These are phyloP conservation scores for Trichosporon asahii DNA, from an alignment of 1,284 basidiomycete species.

Conservation along the genomic window DNA sequence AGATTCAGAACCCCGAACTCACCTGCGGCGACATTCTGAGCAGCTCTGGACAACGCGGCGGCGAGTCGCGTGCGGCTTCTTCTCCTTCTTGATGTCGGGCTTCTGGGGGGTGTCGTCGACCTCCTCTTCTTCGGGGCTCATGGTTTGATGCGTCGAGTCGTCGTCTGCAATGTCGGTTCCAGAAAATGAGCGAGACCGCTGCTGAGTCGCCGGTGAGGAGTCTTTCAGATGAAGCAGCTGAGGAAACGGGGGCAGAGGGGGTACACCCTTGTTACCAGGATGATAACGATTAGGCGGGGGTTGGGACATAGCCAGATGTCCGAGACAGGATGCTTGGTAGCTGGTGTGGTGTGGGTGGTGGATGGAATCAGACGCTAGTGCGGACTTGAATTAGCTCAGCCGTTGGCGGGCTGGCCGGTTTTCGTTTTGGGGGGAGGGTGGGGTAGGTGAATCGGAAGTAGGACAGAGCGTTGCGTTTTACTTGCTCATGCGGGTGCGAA, in stretches of 20 bases:
- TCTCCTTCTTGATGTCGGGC: conserved; percentile 34
- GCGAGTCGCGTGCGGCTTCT: conserved; percentile 44
- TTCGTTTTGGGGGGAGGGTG: background rate
- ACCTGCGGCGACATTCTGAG: conserved; percentile 50
- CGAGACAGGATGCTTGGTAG: background rate
- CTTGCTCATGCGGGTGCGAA: background rate
- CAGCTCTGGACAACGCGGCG: conserved; percentile 52
- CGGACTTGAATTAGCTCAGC: background rate
- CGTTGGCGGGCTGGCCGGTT: background rate
- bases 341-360: background rate
- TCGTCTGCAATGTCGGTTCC: conserved; percentile 18
- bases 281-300: conserved; percentile 36
- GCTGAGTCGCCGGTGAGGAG: conserved; percentile 17
- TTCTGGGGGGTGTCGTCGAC: conserved; percentile 20
- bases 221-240: conserved; percentile 37
- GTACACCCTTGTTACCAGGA: conserved; percentile 26
- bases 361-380: conserved; percentile 2
- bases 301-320: conserved; percentile 30
- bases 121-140: conserved; percentile 32
- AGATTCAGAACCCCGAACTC: conserved; percentile 1
- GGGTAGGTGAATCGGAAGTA: background rate
- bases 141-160: conserved; percentile 13
- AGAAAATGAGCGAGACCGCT: conserved; percentile 12
- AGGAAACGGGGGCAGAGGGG: conserved; percentile 40
- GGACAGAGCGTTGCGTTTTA: background rate